Evolutionary conservation across 257 asterid species (phyloP).

Genomic region (Capsicum chinense): DNA sequence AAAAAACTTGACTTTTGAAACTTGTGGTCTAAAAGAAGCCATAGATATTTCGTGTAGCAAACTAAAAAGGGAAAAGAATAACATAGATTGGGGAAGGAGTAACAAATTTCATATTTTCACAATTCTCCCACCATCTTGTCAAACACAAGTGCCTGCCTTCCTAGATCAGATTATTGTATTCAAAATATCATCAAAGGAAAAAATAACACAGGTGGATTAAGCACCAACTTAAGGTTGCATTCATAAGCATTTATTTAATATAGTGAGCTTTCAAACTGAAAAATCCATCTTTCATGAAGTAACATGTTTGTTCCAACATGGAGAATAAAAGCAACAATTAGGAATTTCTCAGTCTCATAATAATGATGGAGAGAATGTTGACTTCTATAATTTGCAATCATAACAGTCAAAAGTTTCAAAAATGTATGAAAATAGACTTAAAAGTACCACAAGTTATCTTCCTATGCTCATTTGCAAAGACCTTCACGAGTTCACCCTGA

Average conservation of each 20-base stretch:
- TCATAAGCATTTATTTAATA: neutral
- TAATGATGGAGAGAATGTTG: neutral
- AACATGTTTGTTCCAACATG: constrained; percentile 13
- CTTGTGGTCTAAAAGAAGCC: constrained; percentile 2
- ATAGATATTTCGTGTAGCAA: neutral
- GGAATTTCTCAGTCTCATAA: constrained; percentile 1
- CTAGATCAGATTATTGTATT: neutral
- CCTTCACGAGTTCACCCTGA: constrained; percentile 96
- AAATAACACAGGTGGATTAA: neutral
- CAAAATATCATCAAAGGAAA: neutral
- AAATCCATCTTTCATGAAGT: constrained; percentile 1
- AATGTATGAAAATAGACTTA: constrained; percentile 31
- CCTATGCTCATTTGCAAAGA: constrained; percentile 87
- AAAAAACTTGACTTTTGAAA: neutral
- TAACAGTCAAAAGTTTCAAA: constrained; percentile 18
- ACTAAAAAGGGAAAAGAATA: neutral
- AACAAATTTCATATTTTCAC: constrained; percentile 22
- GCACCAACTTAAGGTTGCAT: neutral
- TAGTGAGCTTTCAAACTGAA: neutral
- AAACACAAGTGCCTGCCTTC: constrained; percentile 11
- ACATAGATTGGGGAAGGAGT: neutral
- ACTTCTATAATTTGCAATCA: constrained; percentile 15
- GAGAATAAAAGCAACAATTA: neutral
- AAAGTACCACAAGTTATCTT: constrained; percentile 83
- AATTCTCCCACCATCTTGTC: constrained; percentile 17